Evolutionary conservation across 2,329 filamentous ascomycete species (phyloP).

Genomic region (Neofusicoccum umdonicola): DNA sequence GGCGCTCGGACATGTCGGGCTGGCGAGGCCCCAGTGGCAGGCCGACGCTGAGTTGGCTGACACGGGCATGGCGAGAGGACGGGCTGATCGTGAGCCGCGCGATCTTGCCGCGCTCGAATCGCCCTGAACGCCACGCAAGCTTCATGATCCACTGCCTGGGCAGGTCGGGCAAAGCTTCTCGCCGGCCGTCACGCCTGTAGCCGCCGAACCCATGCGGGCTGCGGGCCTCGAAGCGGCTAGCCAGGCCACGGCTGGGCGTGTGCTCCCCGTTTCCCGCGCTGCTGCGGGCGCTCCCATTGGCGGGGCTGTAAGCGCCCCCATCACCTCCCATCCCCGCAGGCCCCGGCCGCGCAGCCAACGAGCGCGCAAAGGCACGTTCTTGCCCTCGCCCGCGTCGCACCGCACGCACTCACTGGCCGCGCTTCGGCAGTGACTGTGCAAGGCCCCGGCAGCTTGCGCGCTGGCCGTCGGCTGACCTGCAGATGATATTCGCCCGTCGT

Average conservation of each 20-base stretch:
- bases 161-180: constrained; percentile 8
- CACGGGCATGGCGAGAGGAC: not conserved
- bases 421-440: constrained; percentile 8
- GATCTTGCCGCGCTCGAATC: not conserved
- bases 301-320: constrained; percentile 2
- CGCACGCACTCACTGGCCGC: constrained; percentile 8
- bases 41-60: not conserved
- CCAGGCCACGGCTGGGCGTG: constrained; percentile 5
- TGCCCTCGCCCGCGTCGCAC: constrained; percentile 2
- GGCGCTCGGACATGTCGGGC: not conserved
- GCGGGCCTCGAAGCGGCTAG: not conserved
- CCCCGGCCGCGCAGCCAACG: constrained; percentile 1
- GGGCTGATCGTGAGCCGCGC: not conserved
- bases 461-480: constrained; percentile 13
- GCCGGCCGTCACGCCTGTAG: not conserved
- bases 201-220: not conserved
- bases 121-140: not conserved
- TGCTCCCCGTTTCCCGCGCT: not conserved
- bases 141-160: not conserved
- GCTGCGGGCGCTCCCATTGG: constrained; percentile 2
- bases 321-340: constrained; percentile 8
- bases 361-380: constrained; percentile 11
- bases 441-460: constrained; percentile 3
- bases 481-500: constrained; percentile 1
- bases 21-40: not conserved